These are phyloP conservation scores for Clonostachys rosea DNA, from an alignment of 2,329 filamentous ascomycete species.

Conservation along the genomic window DNA sequence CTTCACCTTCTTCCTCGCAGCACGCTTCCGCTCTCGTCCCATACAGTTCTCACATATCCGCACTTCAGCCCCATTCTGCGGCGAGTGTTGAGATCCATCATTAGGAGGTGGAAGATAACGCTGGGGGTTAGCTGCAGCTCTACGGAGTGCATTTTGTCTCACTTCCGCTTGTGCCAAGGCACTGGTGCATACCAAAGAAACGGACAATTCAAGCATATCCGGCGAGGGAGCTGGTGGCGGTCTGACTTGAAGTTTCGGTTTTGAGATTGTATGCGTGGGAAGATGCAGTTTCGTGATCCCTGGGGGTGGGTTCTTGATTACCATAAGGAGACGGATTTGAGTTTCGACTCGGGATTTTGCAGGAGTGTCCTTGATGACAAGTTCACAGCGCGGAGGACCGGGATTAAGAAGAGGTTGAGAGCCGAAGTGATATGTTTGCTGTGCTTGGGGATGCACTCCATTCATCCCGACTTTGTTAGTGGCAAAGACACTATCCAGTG, in stretches of 20 bases:
- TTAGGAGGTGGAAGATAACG: constrained; percentile 29
- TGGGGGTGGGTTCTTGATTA: constrained; percentile 68
- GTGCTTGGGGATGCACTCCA: constrained; percentile 3
- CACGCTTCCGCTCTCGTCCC: constrained; percentile 83
- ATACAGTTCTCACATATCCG: constrained; percentile 92
- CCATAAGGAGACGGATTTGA: constrained; percentile 85
- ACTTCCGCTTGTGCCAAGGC: constrained; percentile 74
- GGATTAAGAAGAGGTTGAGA: not conserved
- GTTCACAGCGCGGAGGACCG: constrained; percentile 22
- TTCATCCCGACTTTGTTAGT: constrained; percentile 19
- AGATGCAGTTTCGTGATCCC: constrained; percentile 80
- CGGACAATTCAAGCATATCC: constrained; percentile 75
- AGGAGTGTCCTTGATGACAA: constrained; percentile 63
- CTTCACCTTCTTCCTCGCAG: constrained; percentile 87
- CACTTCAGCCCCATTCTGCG: constrained; percentile 88
- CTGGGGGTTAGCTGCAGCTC: constrained; percentile 36
- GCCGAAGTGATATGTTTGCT: not conserved
- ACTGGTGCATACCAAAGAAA: constrained; percentile 85
- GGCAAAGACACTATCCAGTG: not conserved
- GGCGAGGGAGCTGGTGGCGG: constrained; percentile 58
- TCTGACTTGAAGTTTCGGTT: constrained; percentile 84
- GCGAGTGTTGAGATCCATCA: constrained; percentile 60
- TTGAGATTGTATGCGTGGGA: constrained; percentile 87
- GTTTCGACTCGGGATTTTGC: constrained; percentile 92
- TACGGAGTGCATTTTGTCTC: constrained; percentile 61